Conservation (phyloP, 257 asterid species). For the Ligustrum vulgare region DNA sequence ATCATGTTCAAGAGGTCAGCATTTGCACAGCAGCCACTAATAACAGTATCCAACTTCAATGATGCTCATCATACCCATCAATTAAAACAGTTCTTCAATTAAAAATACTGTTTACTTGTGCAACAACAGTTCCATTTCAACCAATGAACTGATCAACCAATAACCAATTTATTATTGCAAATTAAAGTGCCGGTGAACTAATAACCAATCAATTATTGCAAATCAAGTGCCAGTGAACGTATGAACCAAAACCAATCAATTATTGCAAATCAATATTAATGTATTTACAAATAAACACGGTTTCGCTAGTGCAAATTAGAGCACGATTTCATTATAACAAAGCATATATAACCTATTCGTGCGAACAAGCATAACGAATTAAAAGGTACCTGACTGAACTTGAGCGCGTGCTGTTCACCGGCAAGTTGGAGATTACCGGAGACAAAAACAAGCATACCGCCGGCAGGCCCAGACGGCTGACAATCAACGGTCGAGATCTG, state of each 20-base stretch:
- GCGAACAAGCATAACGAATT: background rate
- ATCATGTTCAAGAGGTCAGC: background rate
- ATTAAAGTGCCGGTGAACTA: constrained; percentile 19
- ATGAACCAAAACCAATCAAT: background rate
- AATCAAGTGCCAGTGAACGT: background rate
- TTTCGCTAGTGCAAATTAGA: background rate
- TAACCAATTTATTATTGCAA: constrained; percentile 15
- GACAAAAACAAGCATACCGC: constrained; percentile 59
- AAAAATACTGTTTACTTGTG: constrained; percentile 11
- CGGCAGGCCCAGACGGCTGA: constrained; percentile 66
- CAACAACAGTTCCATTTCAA: constrained; percentile 10
- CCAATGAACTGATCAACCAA: background rate
- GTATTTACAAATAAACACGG: background rate
- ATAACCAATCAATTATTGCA: constrained; percentile 4
- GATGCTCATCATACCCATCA: background rate
- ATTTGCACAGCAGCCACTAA: background rate
- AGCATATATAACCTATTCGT: background rate
- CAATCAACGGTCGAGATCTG: constrained; percentile 51
- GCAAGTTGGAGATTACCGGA: constrained; percentile 58
- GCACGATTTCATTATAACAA: background rate
- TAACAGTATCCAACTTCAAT: background rate
- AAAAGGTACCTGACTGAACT: constrained; percentile 57
- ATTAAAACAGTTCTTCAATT: background rate
- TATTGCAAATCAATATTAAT: background rate
- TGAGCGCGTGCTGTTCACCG: constrained; percentile 65